Evolutionary conservation across 2,329 filamentous ascomycete genomes (phyloP), one percentile per base, ranked within the genome.

Genomic region (Fusarium circinatum): DNA sequence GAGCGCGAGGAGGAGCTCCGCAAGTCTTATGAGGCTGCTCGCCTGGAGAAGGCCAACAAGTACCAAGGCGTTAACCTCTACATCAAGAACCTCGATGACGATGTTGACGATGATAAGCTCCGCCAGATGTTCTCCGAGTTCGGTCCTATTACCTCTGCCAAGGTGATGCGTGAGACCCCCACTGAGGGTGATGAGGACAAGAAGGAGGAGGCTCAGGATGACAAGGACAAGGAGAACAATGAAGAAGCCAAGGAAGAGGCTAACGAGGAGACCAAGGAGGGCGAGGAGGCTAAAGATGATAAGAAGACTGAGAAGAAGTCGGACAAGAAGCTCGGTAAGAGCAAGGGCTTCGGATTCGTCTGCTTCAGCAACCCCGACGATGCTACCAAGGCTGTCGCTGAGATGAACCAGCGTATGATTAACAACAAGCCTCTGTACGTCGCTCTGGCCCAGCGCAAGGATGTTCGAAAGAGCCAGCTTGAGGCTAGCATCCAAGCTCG

Each of bases 371-470:
- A 97, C 89, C 95, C 96, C 70, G 96, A 99, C 80, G 96, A 99
- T 84, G 96, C 96, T 76, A 98, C 96, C 86, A 98, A 98, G 91
- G 96, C 96, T 75, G 96, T 99, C 75, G 95, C 95, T 70, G 96
- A 99, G 86, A 98, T 98, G 94, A 99, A 99, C 89, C 96, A 98
- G 89, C 95, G 96, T 85, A 99, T 99, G 96, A 89, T 98, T 78
- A 93, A 95, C 84, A 90, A 90, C 87, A 99, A 99, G 91, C 96
- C 96, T 65, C 89, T 99, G 70, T 99, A 99, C 82, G 96, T 99
- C 80, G 96, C 96, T 79, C 91, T 99, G 76, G 96, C 96, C 75
- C 96, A 99, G 89, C 96, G 96, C 86, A 99, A 99, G 91, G 96
- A 99, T 86, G 96, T 99, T 80, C 95, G 96, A 86, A 98, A 98